Evolutionary conservation across 768 basidiomycete species (phyloP), one percentile per base, ranked within the genome.

Genomic region (Lentinus brumalis): DNA sequence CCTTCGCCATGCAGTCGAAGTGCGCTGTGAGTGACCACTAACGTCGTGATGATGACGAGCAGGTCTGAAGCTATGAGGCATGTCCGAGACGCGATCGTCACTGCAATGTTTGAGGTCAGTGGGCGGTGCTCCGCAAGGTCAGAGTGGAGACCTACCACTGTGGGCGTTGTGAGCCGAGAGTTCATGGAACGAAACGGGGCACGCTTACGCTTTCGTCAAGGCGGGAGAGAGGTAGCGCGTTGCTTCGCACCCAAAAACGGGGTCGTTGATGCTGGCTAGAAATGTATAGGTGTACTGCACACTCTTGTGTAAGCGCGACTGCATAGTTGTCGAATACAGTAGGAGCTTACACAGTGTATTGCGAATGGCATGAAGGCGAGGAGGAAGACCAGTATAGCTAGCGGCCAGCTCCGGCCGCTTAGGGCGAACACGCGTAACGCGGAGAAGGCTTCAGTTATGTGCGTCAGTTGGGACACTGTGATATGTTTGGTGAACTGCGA

Each of bases 21-120:
- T 12, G 42, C 12, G 14, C 41, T 29, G 35, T 39, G 29, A 0
- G 52, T 60, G 18, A 41, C 51, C 11, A 40, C n/a, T 44, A 42
- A 54, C 5, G 59, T 60, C n/a, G 54, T 18, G n/a, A 60, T 18
- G 38, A 60, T 53, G 26, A 60, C 59, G 16, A 54, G 41, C 14
- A 49, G 1, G 31, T 60, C 59, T 6, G 59, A 31, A 3, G 46
- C 32, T 5, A 60, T 60, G 15, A 60, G 31, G 29, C 44, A 55
- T 5, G 45, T 45, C 21, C 59, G 52, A 7, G 59, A 40, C 10
- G 26, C n/a, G 30, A 60, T 46, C 21, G 59, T 54, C 3, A 54
- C 53, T 60, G 31, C 52, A 53, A 11, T 14, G 16, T 4, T 29
- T 49, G 47, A 18, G 21, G 21, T 26, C 21, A 18, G 9, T 49